Evolutionary conservation across 78 protist genomes (phyloP).

Genomic region (Bodo saltans): DNA sequence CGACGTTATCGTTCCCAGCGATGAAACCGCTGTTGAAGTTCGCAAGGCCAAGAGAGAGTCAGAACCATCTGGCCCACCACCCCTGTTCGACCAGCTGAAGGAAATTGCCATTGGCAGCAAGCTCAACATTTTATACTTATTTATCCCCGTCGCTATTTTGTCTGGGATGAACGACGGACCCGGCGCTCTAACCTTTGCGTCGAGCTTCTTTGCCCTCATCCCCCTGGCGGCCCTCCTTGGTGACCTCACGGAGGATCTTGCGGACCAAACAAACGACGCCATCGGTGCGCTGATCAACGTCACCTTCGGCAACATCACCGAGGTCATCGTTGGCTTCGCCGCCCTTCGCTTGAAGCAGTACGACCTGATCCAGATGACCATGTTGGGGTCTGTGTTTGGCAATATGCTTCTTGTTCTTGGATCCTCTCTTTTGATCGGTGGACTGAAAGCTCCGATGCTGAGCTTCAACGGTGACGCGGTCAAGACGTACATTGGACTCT

Average conservation of each 20-base stretch:
- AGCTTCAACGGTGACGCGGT: slow-evolving; percentile 8
- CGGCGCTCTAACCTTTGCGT: no score
- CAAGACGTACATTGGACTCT: slow-evolving; percentile 18
- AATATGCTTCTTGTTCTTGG: slow-evolving; percentile 56
- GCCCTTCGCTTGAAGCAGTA: slow-evolving; percentile 33
- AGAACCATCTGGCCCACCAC: no score
- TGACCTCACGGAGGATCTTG: slow-evolving; percentile 48
- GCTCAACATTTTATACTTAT: not conserved
- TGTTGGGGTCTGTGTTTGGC: slow-evolving; percentile 50
- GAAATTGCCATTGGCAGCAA: not conserved
- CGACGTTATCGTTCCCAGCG: no score
- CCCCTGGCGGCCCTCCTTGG: slow-evolving; percentile 54
- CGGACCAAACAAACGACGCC: slow-evolving; percentile 28
- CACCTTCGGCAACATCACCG: slow-evolving; percentile 60
- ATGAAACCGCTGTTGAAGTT: no score
- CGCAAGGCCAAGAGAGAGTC: no score
- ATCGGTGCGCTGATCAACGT: slow-evolving; percentile 58
- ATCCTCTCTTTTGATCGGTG: slow-evolving; percentile 35
- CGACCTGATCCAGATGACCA: slow-evolving; percentile 45
- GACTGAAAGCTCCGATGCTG: not conserved
- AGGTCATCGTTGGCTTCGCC: slow-evolving; percentile 40
- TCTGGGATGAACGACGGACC: no score
- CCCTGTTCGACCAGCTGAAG: no score
- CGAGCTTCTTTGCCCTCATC: slow-evolving; percentile 29
- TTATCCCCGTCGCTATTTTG: not conserved